Conservation (phyloP, 495 filamentous ascomycete genomes). For the Neurospora tetrasperma region DNA sequence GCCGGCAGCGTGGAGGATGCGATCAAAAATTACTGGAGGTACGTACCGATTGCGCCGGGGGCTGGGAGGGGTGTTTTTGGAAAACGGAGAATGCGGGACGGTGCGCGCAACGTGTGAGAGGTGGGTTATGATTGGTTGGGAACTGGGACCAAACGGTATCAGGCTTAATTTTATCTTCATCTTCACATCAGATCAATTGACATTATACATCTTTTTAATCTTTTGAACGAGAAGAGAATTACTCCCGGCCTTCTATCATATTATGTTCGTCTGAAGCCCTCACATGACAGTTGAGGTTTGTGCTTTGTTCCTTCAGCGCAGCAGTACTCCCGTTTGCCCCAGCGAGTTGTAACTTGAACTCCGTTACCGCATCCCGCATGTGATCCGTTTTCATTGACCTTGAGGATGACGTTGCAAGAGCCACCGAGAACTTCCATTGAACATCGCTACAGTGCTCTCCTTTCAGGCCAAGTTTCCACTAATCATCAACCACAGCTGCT, state of each 20-base stretch:
- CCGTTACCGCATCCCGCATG: not conserved
- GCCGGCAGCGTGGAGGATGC: not conserved
- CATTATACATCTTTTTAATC: not conserved
- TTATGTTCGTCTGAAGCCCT: not conserved
- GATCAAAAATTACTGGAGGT: not conserved
- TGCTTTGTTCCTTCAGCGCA: not conserved
- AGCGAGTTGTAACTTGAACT: not conserved
- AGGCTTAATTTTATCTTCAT: not conserved
- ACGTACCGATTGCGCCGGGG: not conserved
- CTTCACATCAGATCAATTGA: not conserved
- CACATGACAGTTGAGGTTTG: not conserved
- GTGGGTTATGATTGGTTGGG: not conserved
- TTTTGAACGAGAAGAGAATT: not conserved
- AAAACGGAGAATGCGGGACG: not conserved
- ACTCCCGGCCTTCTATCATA: not conserved
- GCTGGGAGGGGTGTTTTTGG: not conserved
- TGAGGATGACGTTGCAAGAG: not conserved
- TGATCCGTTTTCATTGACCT: not conserved
- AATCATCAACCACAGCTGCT: not conserved
- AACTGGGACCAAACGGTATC: not conserved
- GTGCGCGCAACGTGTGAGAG: not conserved
- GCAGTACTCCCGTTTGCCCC: not conserved
- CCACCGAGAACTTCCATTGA: not conserved
- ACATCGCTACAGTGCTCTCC: not conserved
- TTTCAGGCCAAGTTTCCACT: not conserved